Evolutionary conservation across 441 rosid species (phyloP).

Genomic region (Erysimum cheiri): DNA sequence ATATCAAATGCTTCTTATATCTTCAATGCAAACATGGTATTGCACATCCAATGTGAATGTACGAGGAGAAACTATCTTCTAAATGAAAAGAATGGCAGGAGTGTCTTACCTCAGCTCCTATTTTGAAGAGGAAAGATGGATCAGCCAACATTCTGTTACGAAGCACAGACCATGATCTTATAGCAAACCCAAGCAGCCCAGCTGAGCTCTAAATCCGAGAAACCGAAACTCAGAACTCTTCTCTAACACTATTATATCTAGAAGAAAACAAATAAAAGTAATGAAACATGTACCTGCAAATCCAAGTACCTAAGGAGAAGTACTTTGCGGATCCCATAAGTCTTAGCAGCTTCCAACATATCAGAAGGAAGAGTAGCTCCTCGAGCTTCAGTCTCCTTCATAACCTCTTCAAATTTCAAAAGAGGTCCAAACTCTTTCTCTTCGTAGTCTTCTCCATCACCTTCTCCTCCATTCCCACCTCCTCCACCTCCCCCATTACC

Average conservation of each 20-base stretch:
- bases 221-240: neutral
- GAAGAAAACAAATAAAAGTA: neutral
- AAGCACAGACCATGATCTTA: conserved; percentile 80
- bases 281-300: conserved; percentile 62
- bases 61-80: neutral
- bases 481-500: conserved; percentile 66
- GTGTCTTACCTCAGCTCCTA: conserved; percentile 81
- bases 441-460: conserved; percentile 52
- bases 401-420: conserved; percentile 80
- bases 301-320: conserved; percentile 83
- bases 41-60: conserved; percentile 1
- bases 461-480: conserved; percentile 49
- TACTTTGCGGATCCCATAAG: conserved; percentile 70
- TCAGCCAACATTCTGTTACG: conserved; percentile 94
- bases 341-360: conserved; percentile 88
- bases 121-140: conserved; percentile 94
- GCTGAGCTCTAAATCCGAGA: conserved; percentile 60
- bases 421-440: conserved; percentile 91
- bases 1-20: conserved; percentile 9
- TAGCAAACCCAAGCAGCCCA: conserved; percentile 73
- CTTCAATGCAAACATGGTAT: neutral
- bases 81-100: conserved; percentile 1
- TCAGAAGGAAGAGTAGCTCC: conserved; percentile 83
- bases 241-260: conserved; percentile 3
- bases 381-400: conserved; percentile 70